Percentiles rank a stretch among this genome's conserved stretches.
Conservation (phyloP, 768 basidiomycete genomes). For the Suillus subalutaceus region DNA sequence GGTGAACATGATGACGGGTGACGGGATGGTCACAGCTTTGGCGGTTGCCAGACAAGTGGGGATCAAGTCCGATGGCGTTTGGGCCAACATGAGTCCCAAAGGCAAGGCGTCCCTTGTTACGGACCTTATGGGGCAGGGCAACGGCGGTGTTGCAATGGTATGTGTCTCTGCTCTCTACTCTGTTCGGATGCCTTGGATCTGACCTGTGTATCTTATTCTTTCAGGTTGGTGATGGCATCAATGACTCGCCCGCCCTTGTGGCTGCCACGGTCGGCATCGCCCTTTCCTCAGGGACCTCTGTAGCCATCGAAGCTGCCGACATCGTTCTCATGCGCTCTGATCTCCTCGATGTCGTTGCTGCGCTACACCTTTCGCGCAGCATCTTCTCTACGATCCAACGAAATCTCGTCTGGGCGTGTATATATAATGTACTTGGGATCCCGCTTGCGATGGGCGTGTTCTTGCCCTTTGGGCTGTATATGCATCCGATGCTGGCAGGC, state of each 20-base stretch:
- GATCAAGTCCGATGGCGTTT: slow-evolving; percentile 79
- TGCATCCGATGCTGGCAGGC: slow-evolving; percentile 99
- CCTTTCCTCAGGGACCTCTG: slow-evolving; percentile 92
- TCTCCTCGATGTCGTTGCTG: slow-evolving; percentile 95
- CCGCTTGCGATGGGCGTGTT: slow-evolving; percentile 98
- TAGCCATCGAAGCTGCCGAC: slow-evolving; percentile 98
- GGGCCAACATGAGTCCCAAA: slow-evolving; percentile 92
- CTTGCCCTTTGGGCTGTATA: slow-evolving; percentile 87
- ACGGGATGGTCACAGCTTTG: slow-evolving; percentile 80
- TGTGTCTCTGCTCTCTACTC: slow-evolving; percentile 23
- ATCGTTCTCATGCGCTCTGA: slow-evolving; percentile 98
- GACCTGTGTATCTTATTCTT: slow-evolving; percentile 2
- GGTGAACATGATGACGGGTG: slow-evolving; percentile 94
- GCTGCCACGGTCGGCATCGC: slow-evolving; percentile 97
- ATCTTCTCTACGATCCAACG: slow-evolving; percentile 92
- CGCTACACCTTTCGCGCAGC: slow-evolving; percentile 83
- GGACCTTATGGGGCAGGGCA: slow-evolving; percentile 74
- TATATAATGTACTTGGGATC: slow-evolving; percentile 92
- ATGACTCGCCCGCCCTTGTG: slow-evolving; percentile 96
- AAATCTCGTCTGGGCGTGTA: slow-evolving; percentile 95
- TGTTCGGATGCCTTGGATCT: not conserved
- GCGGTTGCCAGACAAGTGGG: slow-evolving; percentile 92
- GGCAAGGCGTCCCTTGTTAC: slow-evolving; percentile 89
- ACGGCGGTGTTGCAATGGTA: slow-evolving; percentile 89
- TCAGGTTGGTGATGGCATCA: slow-evolving; percentile 98